phyloP scores from a whole-genome alignment of 2,329 filamentous ascomycete genomes.

The Neonectria coccinea region DNA sequence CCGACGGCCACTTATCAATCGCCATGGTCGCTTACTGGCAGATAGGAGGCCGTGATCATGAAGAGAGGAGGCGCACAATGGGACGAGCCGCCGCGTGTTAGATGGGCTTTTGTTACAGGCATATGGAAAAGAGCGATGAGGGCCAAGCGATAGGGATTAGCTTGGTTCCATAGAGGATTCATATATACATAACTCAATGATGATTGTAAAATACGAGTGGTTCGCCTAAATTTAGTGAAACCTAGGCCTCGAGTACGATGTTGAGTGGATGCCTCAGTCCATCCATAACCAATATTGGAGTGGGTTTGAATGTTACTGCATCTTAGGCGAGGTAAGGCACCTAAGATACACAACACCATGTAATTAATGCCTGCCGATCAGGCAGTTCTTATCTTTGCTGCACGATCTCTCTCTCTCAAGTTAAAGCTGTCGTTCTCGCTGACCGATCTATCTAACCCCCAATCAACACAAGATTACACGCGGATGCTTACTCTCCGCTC shows the following conservation, averaged over 20 bases:
- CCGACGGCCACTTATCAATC: conserved; percentile 1
- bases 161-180: conserved; percentile 41
- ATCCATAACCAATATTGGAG: neutral
- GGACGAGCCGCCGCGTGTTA: conserved; percentile 35
- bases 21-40: conserved; percentile 3
- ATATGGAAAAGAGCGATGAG: conserved; percentile 31
- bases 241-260: too few relatives aligned
- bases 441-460: neutral
- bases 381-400: neutral
- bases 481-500: neutral
- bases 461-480: neutral
- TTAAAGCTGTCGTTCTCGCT: neutral
- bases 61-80: conserved; percentile 29
- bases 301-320: too few relatives aligned
- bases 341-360: too few relatives aligned
- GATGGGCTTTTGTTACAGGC: conserved; percentile 36
- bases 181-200: conserved; percentile 40
- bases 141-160: conserved; percentile 31
- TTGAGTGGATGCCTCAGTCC: neutral
- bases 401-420: neutral
- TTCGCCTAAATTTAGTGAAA: neutral
- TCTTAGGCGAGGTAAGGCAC: too few relatives aligned
- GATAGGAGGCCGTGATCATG: conserved; percentile 5
- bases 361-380: too few relatives aligned
- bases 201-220: conserved; percentile 21